Base-by-base conservation (phyloP, 2,329 filamentous ascomycete species). In the Pyrenophora seminiperda region DNA sequence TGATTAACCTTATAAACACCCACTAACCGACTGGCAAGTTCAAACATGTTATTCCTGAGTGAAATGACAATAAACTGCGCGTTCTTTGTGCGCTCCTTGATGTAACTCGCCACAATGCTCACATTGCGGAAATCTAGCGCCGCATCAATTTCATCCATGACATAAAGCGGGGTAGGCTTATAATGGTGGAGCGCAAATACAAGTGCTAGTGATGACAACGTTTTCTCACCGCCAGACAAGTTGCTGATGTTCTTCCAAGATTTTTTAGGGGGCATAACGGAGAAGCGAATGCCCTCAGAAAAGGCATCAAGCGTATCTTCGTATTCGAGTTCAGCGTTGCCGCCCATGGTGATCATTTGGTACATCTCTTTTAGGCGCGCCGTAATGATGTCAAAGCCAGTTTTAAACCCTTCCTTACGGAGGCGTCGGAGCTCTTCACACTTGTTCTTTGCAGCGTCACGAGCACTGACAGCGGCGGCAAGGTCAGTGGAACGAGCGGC, bases 281-380 rank as follows among this genome's bases (percentile, higher is more conserved):
- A 93, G 79, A 99, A 99, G 39, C 97, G 73, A 56, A 99, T 97
- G 19, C 94, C 94, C 75, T 99, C 94, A 5, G 89, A 91, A 79
- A 99, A 99, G 0, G 94, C 94, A 72, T 99, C 95, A 2, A 99
- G 79, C 14, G 88, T 93, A 77, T 99, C 94, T 32, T 99, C 94
- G 18, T 99, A 85, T 74, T 99, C 95, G 10, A 99, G 83, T 76
- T 99, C 94, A 0, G 94, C 94, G 66, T 99, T 99, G 47, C 94
- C 94, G 54, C 94, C 94, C 91, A 99, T 97, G 17, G 94, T 99
- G 72, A 99, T 99, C 92, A 99, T 97, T 73, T 99, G 94, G 77
- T 99, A 99, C 94, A 99, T 99, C 70, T 99, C 94, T 79, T 99
- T 99, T 37, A 99, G 81, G 1, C 93, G 89, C 18, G 97, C 81